Base-by-base conservation (phyloP, 164 flowering plant species). In the Litsea cubeba region DNA sequence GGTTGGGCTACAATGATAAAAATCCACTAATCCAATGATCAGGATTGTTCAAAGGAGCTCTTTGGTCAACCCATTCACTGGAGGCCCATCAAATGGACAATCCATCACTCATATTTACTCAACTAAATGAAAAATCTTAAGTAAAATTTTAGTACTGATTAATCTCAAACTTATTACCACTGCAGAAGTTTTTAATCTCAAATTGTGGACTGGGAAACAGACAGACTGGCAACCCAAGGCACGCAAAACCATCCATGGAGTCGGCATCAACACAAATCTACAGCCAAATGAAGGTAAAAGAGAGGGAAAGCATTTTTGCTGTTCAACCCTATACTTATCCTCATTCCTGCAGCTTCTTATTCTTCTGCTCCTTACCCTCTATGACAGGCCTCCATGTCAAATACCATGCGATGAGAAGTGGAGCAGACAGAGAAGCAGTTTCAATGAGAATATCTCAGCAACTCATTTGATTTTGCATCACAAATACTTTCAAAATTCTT, bases 401-500 rank as follows among this genome's bases (percentile, higher is more conserved):
- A 71, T 94, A 84, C 80, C 92, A 89, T 0, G 79, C 73, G 23
- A 92, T 94, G 98, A 89, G 76, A 81, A 86, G 86, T 66, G 96
- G 89, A 77, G 69, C 71, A 24, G 84, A 84, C 57, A 92, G 96
- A 12, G 86, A 88, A 78, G 83, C 91, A 73, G 90, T 94, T 74
- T 80, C 96, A 3, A 90, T 94, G 24, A 87, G 97, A 80, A 84
- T 94, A 73, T 88, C 96, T 73, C 97, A 94, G 90, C 97, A 94
- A 83, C 97, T 94, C 40, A 84, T 90, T 54, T 93, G 63, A 63
- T 11, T 73, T 63, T 11, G 57, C 17, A 51, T 51, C 57, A 51
- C 57, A 51, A 51, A 17, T 51, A 12, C 57, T 51, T 51, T 51
- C 57, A 51, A 51, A 51, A 12, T 51, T 51, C 5, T 30, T 30